Percentiles rank a stretch among this genome's conserved stretches.
Conservation (phyloP, 1,284 basidiomycete species). For the Cutaneotrichosporon daszewskae region DNA sequence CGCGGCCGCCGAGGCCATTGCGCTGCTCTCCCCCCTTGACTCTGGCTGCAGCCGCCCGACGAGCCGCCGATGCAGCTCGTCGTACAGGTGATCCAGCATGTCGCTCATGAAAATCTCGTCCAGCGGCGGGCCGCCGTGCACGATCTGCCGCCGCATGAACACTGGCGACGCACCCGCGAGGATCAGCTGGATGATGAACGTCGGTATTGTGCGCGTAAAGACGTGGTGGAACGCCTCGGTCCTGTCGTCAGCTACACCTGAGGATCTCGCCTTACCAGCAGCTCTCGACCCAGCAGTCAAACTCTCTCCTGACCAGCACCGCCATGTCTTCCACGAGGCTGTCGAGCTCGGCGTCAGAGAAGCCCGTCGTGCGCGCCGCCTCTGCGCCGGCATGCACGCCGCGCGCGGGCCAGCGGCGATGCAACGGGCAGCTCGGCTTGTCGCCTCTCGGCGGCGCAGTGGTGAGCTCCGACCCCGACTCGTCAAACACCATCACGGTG, state of each 20-base stretch:
- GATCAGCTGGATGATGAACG: conserved; percentile 45
- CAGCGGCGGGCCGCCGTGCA: conserved; percentile 43
- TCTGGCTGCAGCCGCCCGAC: conserved; percentile 19
- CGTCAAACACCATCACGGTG: conserved; percentile 4
- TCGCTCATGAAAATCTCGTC: conserved; percentile 42
- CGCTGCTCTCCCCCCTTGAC: conserved; percentile 13
- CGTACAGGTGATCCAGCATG: conserved; percentile 41
- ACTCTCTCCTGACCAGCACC: conserved; percentile 41
- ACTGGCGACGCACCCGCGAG: conserved; percentile 38
- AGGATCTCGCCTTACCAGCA: conserved; percentile 41
- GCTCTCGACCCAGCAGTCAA: conserved; percentile 47
- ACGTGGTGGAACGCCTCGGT: conserved; percentile 47
- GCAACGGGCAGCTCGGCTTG: conserved; percentile 24
- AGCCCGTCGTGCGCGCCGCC: conserved; percentile 23
- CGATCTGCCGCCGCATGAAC: conserved; percentile 42
- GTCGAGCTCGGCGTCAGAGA: conserved; percentile 40
- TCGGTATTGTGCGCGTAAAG: conserved; percentile 43
- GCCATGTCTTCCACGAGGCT: conserved; percentile 41
- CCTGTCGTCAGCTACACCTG: conserved; percentile 22
- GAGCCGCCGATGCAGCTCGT: conserved; percentile 41
- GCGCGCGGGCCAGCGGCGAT: conserved; percentile 28
- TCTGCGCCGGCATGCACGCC: conserved; percentile 23
- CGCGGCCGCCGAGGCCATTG: conserved; percentile 12
- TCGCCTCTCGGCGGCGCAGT: too few species aligned
- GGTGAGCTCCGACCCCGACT: too few species aligned